These are phyloP conservation scores for Aspergillus steynii DNA, from an alignment of 495 filamentous ascomycete species.

Conservation along the genomic window DNA sequence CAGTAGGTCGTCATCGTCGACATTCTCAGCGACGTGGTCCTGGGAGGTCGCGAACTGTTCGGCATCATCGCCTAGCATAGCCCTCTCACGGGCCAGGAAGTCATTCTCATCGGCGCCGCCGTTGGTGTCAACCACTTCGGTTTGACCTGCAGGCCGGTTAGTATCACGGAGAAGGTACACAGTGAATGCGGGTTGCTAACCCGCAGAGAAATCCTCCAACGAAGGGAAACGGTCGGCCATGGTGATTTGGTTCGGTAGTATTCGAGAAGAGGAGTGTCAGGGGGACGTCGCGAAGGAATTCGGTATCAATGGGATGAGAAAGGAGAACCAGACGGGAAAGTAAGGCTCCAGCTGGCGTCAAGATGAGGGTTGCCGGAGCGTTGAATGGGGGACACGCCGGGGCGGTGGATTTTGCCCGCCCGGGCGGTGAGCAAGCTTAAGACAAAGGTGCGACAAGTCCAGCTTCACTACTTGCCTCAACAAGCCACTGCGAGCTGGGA, in stretches of 20 bases:
- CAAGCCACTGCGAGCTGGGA: not conserved
- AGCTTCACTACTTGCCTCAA: not conserved
- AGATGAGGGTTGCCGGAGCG: constrained; percentile 17
- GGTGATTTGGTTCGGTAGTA: not conserved
- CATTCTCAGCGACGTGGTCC: constrained; percentile 61
- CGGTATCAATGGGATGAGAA: constrained; percentile 7
- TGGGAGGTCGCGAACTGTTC: constrained; percentile 80
- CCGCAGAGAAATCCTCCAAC: constrained; percentile 91
- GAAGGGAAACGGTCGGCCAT: constrained; percentile 99
- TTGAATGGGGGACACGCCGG: constrained; percentile 16
- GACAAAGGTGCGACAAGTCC: constrained; percentile 1
- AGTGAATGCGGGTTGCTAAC: constrained; percentile 51
- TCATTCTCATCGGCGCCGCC: constrained; percentile 59
- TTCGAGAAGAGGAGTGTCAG: not conserved
- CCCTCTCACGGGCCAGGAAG: constrained; percentile 88
- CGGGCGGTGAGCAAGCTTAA: constrained; percentile 35
- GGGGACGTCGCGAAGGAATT: not conserved
- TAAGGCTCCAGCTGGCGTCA: constrained; percentile 29
- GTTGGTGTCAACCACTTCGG: constrained; percentile 49
- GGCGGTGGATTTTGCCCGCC: constrained; percentile 30
- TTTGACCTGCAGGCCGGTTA: constrained; percentile 57
- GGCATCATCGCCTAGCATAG: constrained; percentile 87
- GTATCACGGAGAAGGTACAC: constrained; percentile 8
- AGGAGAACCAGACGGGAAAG: constrained; percentile 16
- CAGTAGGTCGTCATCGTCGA: constrained; percentile 70